Evolutionary conservation across 805 yeast genomes (phyloP), one percentile per base, ranked within the genome.

Genomic region (Pichia paraexigua): DNA sequence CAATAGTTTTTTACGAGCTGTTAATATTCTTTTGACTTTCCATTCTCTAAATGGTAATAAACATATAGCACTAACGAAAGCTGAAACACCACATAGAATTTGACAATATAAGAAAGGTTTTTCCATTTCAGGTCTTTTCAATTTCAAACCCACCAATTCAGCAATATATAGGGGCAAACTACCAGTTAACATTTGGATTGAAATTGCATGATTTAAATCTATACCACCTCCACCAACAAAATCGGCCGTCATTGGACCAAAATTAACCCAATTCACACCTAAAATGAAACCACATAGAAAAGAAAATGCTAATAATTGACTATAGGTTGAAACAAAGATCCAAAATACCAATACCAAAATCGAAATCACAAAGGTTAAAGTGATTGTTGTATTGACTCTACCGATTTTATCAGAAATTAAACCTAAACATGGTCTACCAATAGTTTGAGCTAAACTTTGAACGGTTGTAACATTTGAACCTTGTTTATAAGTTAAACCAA

Each of bases 101-200:
- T 84, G 89, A 20, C 86, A 73, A 58, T 82, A 74, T 21, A 78
- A 64, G 56, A 74, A 85, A 2, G 87, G 87, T 46, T 54, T 55
- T 3, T 39, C 40, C 12, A 59, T 47, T n/a, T 58, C 50, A n/a
- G 61, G 66, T 53, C 60, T 54, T 56, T 48, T 52, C 37, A 69
- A 47, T 27, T 58, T 55, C 28, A 69, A 59, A 5, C 64, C 71
- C 35, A 68, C 59, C 17, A 66, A 57, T 57, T 69, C 73, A 1
- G 68, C 63, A 20, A 63, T 61, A 3, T 66, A 43, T 32, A 61
- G 56, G 5, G 73, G 67, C 2, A 68, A 41, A 15, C 71, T 69
- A 28, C 63, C 63, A 3, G 57, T 50, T 22, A 67, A 51, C 41
- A 61, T 58, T 15, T 63, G 43, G 12, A 63, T 52, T 10, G 67